A percentile compares a stretch with the other conserved stretches of the same genome.
Evolutionary conservation across 2,329 filamentous ascomycete species (phyloP).

Genomic region (Aaosphaeria pasadenensis): DNA sequence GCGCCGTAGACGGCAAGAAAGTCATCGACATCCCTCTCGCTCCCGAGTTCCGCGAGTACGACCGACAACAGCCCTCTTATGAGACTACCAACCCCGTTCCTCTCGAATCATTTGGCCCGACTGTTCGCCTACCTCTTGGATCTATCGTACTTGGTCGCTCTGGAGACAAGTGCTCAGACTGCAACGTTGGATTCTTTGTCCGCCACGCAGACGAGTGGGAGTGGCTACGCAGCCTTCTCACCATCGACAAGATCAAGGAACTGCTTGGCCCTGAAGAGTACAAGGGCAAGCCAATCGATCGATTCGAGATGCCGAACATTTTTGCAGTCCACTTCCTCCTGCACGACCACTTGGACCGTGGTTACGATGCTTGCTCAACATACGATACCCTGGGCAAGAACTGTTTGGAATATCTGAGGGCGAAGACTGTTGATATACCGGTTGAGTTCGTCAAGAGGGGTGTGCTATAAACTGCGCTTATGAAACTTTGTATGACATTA

Average conservation of each 20-base stretch:
- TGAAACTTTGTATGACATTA: too few relatives aligned
- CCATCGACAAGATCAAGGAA: constrained; percentile 23
- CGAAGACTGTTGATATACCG: constrained; percentile 46
- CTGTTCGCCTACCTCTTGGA: constrained; percentile 36
- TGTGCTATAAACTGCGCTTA: constrained; percentile 9
- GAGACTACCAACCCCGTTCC: constrained; percentile 25
- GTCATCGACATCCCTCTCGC: constrained; percentile 16
- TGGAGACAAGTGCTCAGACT: constrained; percentile 30
- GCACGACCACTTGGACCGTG: constrained; percentile 47
- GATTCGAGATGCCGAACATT: constrained; percentile 38
- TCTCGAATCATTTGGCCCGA: constrained; percentile 33
- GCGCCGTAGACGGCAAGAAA: constrained; percentile 12
- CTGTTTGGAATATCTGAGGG: constrained; percentile 44
- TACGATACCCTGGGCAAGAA: constrained; percentile 50
- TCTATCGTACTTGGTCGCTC: constrained; percentile 32
- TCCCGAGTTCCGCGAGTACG: constrained; percentile 15
- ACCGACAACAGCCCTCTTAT: constrained; percentile 26
- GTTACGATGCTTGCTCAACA: constrained; percentile 42
- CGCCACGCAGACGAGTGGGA: constrained; percentile 29
- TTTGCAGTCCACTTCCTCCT: constrained; percentile 43
- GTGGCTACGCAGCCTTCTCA: constrained; percentile 27
- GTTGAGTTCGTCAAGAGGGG: constrained; percentile 44
- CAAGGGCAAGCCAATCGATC: constrained; percentile 33
- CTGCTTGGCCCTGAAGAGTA: constrained; percentile 29
- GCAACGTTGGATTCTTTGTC: constrained; percentile 33